phyloP scores from a whole-genome alignment of 495 filamentous ascomycete species.

The Penicillium cinerascens region DNA sequence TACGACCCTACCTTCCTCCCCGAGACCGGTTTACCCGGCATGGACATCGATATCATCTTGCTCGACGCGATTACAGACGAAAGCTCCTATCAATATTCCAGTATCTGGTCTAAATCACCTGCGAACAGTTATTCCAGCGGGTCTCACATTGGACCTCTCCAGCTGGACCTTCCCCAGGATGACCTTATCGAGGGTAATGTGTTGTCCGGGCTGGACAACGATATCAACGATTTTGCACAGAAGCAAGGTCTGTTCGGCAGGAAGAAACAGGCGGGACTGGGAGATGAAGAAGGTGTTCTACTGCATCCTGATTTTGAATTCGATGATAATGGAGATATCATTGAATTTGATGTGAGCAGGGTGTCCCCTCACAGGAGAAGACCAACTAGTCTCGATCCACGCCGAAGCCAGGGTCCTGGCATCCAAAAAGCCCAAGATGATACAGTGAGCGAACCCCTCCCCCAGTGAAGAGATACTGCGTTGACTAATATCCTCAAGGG shows the following conservation, averaged over 20 bases:
- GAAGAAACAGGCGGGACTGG: slow-evolving; percentile 16
- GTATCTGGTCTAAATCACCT: slow-evolving; percentile 28
- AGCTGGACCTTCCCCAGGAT: slow-evolving; percentile 33
- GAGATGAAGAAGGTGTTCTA: slow-evolving; percentile 49
- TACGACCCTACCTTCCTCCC: slow-evolving; percentile 89
- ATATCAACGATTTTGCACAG: slow-evolving; percentile 19
- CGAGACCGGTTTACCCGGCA: slow-evolving; percentile 54
- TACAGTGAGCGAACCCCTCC: slow-evolving; percentile 17
- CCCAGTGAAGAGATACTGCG: neutral
- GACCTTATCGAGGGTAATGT: slow-evolving; percentile 20
- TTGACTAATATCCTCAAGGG: neutral
- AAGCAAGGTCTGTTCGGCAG: slow-evolving; percentile 18
- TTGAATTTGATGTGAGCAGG: slow-evolving; percentile 29
- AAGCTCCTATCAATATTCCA: slow-evolving; percentile 16
- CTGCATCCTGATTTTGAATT: slow-evolving; percentile 64
- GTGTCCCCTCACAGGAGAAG: slow-evolving; percentile 14
- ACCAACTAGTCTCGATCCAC: neutral
- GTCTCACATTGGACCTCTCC: slow-evolving; percentile 26
- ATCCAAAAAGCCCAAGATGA: neutral
- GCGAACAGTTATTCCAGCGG: slow-evolving; percentile 25
- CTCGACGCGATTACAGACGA: slow-evolving; percentile 12
- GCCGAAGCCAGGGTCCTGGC: neutral
- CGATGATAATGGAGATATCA: slow-evolving; percentile 60
- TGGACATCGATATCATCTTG: slow-evolving; percentile 53
- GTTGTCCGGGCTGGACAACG: slow-evolving; percentile 21